These are phyloP conservation scores for Botrytis elliptica DNA, from an alignment of 2,329 filamentous ascomycete genomes.

Conservation along the genomic window DNA sequence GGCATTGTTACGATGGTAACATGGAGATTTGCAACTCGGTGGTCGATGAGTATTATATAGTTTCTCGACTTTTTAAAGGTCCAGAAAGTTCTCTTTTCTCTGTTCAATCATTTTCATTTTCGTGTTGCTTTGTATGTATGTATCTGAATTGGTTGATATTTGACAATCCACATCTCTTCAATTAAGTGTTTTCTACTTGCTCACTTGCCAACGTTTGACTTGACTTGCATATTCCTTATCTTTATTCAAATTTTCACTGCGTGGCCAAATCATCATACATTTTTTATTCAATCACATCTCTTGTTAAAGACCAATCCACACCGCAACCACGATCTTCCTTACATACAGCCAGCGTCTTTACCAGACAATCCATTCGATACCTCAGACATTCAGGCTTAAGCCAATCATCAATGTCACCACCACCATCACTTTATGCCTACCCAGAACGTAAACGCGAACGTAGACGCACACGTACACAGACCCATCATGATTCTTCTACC, in stretches of 20 bases:
- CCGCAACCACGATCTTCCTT: background rate
- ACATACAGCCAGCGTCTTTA: background rate
- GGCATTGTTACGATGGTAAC: background rate
- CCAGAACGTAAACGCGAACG: background rate
- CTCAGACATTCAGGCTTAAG: background rate
- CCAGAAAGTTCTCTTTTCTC: background rate
- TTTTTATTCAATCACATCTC: background rate
- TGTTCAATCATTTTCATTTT: background rate
- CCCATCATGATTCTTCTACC: background rate
- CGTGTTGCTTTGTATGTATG: background rate
- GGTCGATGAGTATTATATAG: conserved; percentile 10
- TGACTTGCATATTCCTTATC: background rate
- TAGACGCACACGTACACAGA: background rate
- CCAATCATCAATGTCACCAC: conserved; percentile 12
- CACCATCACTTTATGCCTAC: background rate
- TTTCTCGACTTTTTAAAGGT: background rate
- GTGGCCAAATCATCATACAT: background rate
- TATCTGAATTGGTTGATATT: background rate
- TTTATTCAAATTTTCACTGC: background rate
- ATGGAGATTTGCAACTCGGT: background rate
- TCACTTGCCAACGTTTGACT: background rate
- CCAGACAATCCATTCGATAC: conserved; percentile 6
- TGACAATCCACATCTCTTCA: conserved; percentile 2
- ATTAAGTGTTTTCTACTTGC: background rate
- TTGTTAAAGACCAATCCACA: background rate